Conservation (phyloP, 768 basidiomycete species). For the Mycena rebaudengoi region DNA sequence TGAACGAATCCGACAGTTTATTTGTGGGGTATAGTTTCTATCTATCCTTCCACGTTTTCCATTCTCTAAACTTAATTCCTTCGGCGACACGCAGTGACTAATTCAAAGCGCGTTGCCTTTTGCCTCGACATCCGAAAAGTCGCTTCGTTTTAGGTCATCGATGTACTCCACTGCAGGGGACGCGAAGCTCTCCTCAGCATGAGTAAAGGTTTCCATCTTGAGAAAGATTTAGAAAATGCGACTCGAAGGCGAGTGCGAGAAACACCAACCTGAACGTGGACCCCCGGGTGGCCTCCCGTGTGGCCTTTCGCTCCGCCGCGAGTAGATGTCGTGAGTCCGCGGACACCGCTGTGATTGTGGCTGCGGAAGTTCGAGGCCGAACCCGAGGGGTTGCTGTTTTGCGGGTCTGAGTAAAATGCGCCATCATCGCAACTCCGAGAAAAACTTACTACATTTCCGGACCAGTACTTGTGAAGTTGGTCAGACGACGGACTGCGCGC, state of each 20-base stretch:
- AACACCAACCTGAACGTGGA: conserved; percentile 54
- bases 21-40: too few species aligned
- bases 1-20: too few species aligned
- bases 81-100: too few species aligned
- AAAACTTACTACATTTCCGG: conserved; percentile 56
- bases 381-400: conserved; percentile 32
- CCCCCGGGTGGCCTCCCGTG: conserved; percentile 42
- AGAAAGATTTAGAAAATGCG: neutral
- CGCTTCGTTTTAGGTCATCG: conserved; percentile 39
- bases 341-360: conserved; percentile 32
- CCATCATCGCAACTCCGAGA: neutral
- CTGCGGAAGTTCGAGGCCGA: conserved; percentile 35
- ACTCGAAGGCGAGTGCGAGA: neutral
- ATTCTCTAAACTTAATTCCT: neutral
- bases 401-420: neutral
- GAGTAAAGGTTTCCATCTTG: conserved; percentile 61
- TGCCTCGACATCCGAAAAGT: conserved; percentile 42
- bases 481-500: conserved; percentile 66
- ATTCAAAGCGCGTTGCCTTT: conserved; percentile 31
- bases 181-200: conserved; percentile 41
- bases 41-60: neutral
- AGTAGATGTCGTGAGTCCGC: conserved; percentile 31
- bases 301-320: conserved; percentile 24
- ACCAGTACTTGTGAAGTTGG: conserved; percentile 53
- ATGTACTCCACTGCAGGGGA: conserved; percentile 22